phyloP scores from a whole-genome alignment of 2,329 filamentous ascomycete genomes.

The Xylaria sp. region DNA sequence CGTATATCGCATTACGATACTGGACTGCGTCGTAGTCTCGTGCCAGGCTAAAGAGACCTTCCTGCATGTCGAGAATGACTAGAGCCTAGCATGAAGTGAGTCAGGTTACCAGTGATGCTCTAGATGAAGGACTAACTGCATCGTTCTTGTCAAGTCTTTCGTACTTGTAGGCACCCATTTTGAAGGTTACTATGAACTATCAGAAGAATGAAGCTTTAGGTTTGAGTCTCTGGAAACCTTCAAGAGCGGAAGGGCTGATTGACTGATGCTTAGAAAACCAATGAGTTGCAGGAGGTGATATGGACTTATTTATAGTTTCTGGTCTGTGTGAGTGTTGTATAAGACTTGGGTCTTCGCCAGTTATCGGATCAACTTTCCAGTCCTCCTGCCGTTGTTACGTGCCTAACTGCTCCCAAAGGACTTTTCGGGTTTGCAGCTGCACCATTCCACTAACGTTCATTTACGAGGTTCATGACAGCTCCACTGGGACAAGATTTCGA shows the following conservation, averaged over 20 bases:
- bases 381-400: neutral
- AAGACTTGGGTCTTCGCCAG: neutral
- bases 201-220: neutral
- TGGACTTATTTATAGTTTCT: conserved; percentile 27
- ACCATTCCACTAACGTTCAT: neutral
- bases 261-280: neutral
- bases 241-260: neutral
- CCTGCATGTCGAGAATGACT: conserved; percentile 69
- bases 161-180: conserved; percentile 44
- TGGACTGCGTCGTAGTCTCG: conserved; percentile 74
- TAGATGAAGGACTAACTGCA: conserved; percentile 38
- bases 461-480: neutral
- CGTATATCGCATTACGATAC: conserved; percentile 74
- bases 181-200: neutral
- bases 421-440: neutral
- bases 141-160: conserved; percentile 53
- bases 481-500: neutral
- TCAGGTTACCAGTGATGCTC: conserved; percentile 36
- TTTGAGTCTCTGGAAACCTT: neutral
- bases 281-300: neutral
- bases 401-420: neutral
- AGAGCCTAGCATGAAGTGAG: conserved; percentile 57
- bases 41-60: conserved; percentile 68
- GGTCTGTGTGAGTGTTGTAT: neutral
- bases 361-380: neutral